Base-by-base conservation (phyloP, 495 filamentous ascomycete species). In the Hypomontagnella submonticulosa region DNA sequence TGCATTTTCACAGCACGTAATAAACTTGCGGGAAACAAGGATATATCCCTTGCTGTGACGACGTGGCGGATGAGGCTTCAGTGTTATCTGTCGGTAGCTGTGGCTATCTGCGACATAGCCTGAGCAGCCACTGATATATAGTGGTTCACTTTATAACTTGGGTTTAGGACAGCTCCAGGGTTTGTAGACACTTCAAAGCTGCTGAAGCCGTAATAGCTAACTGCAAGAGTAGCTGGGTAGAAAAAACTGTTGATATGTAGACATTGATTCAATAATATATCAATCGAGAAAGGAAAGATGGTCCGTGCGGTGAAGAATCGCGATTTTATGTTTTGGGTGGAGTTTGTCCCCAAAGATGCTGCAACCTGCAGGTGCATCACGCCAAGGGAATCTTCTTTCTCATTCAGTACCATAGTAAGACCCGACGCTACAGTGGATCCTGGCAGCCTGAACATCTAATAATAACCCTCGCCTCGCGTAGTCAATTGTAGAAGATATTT, bases 371-470 rank as follows among this genome's bases (percentile, higher is more conserved):
- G 42, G 43, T 51, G 43, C 27, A 60, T 50, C 50, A 38, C 47
- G 41, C 47, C 41, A 61, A 48, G 52, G 36, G 15, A 13, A n/a
- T 52, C 38, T 40, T 46, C 16, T 19, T 33, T 34, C 15, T 15
- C n/a, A 16, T 63, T 27, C n/a, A n/a, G n/a, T n/a, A n/a, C n/a
- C n/a, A n/a, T 32, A 54, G 30, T 32, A 60, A 59, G 55, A 59
- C 37, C 49, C 37, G 55, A 58, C 58, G 59, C 42, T 56, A 43
- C 40, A 38, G 65, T 68, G 65, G 59, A 55, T 52, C 61, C 37
- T 46, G 10, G 38, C 38, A 50, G 41, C 53, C 47, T 23, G 38
- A 33, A 19, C 15, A 46, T 68, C 64, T 67, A 62, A 67, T 62
- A 62, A 63, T 67, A 67, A 58, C 47, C 23, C 13, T 32, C 18